phyloP scores from a whole-genome alignment of 768 basidiomycete genomes.

The Suillus fuscotomentosus region DNA sequence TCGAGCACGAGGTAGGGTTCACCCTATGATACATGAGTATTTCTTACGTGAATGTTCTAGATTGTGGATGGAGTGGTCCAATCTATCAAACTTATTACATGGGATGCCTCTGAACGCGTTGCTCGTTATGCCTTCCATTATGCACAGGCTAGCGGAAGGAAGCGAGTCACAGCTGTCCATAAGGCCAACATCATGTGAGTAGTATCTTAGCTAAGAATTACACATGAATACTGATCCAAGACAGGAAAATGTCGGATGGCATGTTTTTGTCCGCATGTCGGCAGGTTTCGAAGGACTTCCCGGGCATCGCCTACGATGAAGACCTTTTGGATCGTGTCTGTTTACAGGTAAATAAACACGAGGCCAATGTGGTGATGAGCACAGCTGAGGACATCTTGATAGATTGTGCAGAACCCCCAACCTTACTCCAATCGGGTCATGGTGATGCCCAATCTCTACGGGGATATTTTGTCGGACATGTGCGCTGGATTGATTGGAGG shows the following conservation, averaged over 20 bases:
- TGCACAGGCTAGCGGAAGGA: conserved; percentile 83
- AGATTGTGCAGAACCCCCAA: conserved; percentile 90
- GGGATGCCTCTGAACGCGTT: conserved; percentile 98
- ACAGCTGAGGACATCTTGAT: conserved; percentile 3
- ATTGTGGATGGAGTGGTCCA: conserved; percentile 97
- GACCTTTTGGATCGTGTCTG: conserved; percentile 97
- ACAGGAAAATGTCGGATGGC: conserved; percentile 99
- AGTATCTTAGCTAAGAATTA: background rate
- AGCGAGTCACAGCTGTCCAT: conserved; percentile 96
- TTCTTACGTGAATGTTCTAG: conserved; percentile 37
- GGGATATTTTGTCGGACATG: conserved; percentile 97
- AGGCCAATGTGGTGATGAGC: background rate
- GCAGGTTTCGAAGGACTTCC: conserved; percentile 94
- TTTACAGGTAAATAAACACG: conserved; percentile 58
- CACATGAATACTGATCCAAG: conserved; percentile 14
- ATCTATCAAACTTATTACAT: conserved; percentile 99
- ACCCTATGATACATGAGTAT: conserved; percentile 3
- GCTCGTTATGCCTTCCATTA: conserved; percentile 99
- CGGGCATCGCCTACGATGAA: conserved; percentile 91
- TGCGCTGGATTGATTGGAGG: conserved; percentile 98
- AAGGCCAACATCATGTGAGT: conserved; percentile 98
- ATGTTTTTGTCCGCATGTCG: conserved; percentile 99
- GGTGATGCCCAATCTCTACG: conserved; percentile 99
- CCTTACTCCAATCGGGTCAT: conserved; percentile 97
- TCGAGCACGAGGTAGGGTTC: conserved; percentile 87